Base-by-base conservation (phyloP, 2,329 filamentous ascomycete species). In the Eurotiales sp. region DNA sequence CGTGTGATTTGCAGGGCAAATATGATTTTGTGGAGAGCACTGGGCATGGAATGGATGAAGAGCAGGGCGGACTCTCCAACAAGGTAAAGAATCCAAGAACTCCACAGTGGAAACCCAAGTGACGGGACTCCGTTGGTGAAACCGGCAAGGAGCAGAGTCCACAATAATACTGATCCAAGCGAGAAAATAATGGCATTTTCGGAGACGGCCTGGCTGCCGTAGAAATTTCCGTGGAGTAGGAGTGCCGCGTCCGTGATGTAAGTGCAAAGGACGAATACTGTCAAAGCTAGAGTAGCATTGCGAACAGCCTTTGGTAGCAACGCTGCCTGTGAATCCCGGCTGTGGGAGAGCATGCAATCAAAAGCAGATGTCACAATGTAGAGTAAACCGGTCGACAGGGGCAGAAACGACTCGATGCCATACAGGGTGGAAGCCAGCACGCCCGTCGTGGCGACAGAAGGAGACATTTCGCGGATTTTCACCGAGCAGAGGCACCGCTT, bases 101-200 rank as follows among this genome's bases (percentile, higher is more conserved):
- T 84, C 56, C 80, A 79, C 55, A 82, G 83, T 0, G 84, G 82
- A 58, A 84, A 82, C 76, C 82, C 85, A 8, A 82, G 74, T 2
- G 77, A 73, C 46, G 75, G 72, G 25, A 72, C 63, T 15, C 72
- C 70, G 47, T 81, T 78, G 2, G 74, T 68, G 12, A 87, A 72
- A 17, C 75, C 75, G 36, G 79, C 73, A 53, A 83, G 70, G 58
- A 86, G 75, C 12, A 84, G 76, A 3, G 81, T 78, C 65, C 85
- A 88, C n/a, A 82, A 73, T 23, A 88, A 67, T 41, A 83, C 73
- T 50, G 52, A 54, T 23, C 46, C 43, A n/a, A 51, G 30, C 15
- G 42, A 25, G 36, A 54, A 54, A 10, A 57, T 49, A 25, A 56
- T 39, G n/a, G 25, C 27, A 19, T 54, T 41, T 34, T 47, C 21